Percentiles rank a stretch among this genome's conserved stretches.
Evolutionary conservation across 805 yeast species (phyloP).

Genomic region (Candida peoriensis): DNA sequence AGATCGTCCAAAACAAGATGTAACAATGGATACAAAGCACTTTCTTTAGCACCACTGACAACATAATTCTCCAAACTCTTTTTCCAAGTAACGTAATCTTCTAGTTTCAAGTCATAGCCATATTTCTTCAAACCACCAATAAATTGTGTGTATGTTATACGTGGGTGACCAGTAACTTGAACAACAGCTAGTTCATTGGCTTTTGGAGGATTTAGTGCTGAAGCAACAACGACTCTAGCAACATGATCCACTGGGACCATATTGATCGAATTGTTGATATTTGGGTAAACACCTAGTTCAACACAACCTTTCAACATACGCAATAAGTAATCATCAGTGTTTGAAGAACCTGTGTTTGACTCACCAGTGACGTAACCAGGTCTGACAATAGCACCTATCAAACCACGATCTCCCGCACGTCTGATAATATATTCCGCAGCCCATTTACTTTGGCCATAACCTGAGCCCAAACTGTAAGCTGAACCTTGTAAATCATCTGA

Average conservation of each 20-base stretch:
- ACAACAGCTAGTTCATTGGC: conserved; percentile 59
- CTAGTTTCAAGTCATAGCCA: conserved; percentile 64
- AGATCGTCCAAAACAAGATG: conserved; percentile 92
- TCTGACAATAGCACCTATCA: conserved; percentile 83
- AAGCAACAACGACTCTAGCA: conserved; percentile 82
- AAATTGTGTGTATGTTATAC: conserved; percentile 75
- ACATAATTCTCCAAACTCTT: conserved; percentile 70
- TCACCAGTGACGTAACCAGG: conserved; percentile 97
- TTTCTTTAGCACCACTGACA: conserved; percentile 65
- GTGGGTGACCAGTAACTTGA: conserved; percentile 97
- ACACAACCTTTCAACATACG: conserved; percentile 94
- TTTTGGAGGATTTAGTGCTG: conserved; percentile 72
- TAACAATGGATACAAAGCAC: conserved; percentile 86
- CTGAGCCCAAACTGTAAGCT: conserved; percentile 74
- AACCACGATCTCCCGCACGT: conserved; percentile 81
- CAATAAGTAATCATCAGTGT: conserved; percentile 93
- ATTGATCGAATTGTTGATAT: conserved; percentile 81
- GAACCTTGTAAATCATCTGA: conserved; percentile 82
- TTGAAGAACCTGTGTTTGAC: conserved; percentile 77
- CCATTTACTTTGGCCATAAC: conserved; percentile 99
- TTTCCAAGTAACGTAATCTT: conserved; percentile 78
- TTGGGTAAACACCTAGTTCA: conserved; percentile 82
- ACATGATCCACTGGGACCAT: conserved; percentile 99
- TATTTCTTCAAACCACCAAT: conserved; percentile 57
- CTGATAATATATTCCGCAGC: conserved; percentile 88